Conservation (phyloP, 148 eudicot species). For the Rhododendron griersonianum region DNA sequence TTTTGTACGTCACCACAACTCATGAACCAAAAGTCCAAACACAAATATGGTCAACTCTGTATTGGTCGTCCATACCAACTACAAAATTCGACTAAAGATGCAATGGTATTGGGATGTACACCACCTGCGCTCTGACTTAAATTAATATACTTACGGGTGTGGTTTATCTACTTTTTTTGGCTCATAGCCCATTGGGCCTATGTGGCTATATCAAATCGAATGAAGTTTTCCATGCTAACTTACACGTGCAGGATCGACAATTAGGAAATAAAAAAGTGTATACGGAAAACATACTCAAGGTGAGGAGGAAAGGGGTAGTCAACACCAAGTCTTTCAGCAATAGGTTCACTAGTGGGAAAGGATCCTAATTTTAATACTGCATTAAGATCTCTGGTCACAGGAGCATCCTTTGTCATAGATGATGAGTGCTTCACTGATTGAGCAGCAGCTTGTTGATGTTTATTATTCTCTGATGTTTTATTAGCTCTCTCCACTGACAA, state of each 20-base stretch:
- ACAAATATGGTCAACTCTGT: background rate
- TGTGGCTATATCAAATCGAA: background rate
- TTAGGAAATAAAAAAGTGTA: background rate
- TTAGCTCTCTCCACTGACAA: slow-evolving; percentile 74
- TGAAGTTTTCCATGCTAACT: background rate
- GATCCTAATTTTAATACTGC: slow-evolving; percentile 31
- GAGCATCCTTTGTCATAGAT: slow-evolving; percentile 25
- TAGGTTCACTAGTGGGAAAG: slow-evolving; percentile 42
- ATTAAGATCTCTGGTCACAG: slow-evolving; percentile 20
- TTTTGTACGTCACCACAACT: background rate
- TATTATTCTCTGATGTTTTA: slow-evolving; percentile 34
- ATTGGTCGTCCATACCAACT: background rate
- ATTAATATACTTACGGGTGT: background rate
- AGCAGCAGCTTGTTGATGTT: slow-evolving; percentile 32
- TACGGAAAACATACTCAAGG: slow-evolving; percentile 51
- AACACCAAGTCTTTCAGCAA: slow-evolving; percentile 86
- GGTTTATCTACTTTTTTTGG: background rate
- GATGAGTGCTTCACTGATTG: slow-evolving; percentile 18
- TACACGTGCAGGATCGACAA: background rate
- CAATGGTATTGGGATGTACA: background rate
- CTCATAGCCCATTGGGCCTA: background rate
- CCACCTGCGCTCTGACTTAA: background rate
- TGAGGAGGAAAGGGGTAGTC: slow-evolving; percentile 87
- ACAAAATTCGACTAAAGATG: background rate
- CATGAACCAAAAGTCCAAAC: background rate